Base-by-base conservation (phyloP, 2,329 filamentous ascomycete genomes). In the Acephala macrosclerotiorum region DNA sequence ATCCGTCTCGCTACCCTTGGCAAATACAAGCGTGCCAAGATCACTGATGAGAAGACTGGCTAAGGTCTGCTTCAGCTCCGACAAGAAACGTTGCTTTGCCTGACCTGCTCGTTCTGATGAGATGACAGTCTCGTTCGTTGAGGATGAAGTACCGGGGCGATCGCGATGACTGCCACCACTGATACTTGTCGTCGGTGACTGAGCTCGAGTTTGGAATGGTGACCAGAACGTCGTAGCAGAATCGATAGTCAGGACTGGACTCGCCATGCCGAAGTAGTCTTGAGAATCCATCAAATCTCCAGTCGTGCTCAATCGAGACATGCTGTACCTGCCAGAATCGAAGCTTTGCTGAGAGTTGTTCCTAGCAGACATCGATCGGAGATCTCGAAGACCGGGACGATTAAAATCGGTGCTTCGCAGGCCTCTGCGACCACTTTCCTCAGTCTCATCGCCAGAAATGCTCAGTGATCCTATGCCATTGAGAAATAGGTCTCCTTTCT, bases 11-110 rank as follows among this genome's bases (percentile, higher is more conserved):
- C 94, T 97, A 2, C 96, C 96, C 59, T 87, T 83, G 45, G 89
- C 86, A 60, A 96, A 96, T 1, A 97, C 90, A 35, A 93, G 87
- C 47, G 90, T 94, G 6, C 94, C 94, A 3, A 98, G 83, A 76
- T 99, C 96, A 58, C 95, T 98, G 29, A 98, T 81, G 1, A 98
- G 80, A 20, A 99, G 83, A 69, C 93, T 94, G 1, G 91, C 95
- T 45, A 98, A 80, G 0, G 89, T 91, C 75, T 94, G 91, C 72
- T 90, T 90, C 35, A 97, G 82, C 35, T 93, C 90, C 8, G 87
- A 83, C 61, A 97, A 81, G 77, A 97, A 97, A n/a, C 84, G 85
- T 2, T 87, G 83, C 80, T 96, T 96, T 53, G 93, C 91, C 65
- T 92, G 83, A 79, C 75, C 87, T 75, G 73, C 84, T 78, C 75